A percentile compares a stretch with the other conserved stretches of the same genome.
Conservation (phyloP, 2,329 filamentous ascomycete genomes). For the Purpureocillium lavendulum region DNA sequence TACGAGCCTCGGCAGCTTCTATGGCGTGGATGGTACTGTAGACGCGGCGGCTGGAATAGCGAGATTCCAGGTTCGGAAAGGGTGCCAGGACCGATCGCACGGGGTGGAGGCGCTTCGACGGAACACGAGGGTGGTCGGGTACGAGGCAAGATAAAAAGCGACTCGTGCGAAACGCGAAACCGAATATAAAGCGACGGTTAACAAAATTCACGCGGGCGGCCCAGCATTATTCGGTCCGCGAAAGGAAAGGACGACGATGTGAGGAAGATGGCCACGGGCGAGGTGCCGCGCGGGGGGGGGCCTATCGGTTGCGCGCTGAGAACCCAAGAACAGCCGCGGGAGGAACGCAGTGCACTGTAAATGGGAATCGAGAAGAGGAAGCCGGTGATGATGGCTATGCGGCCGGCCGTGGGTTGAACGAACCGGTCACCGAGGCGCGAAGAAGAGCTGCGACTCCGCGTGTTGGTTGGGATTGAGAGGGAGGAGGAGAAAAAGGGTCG, state of each 20-base stretch:
- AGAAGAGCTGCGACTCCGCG: background rate
- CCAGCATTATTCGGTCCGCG: slow-evolving; percentile 5
- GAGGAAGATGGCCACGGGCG: background rate
- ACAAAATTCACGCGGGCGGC: slow-evolving; percentile 1
- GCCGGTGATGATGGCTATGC: background rate
- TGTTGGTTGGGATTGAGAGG: background rate
- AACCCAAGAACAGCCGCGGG: background rate
- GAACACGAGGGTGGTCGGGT: background rate
- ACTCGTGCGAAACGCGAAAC: background rate
- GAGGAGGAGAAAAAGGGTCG: background rate
- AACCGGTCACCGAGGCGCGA: slow-evolving; percentile 1
- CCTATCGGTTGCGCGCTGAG: background rate
- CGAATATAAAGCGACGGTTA: slow-evolving; percentile 1
- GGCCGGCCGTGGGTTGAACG: background rate
- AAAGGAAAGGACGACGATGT: background rate
- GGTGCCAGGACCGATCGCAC: too few species aligned
- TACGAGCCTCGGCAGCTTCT: too few species aligned
- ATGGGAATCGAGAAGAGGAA: background rate
- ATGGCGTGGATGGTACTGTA: too few species aligned
- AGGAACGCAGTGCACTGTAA: background rate
- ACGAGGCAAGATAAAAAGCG: background rate
- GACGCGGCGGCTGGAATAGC: too few species aligned
- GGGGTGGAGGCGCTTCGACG: background rate
- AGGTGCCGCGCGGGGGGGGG: background rate
- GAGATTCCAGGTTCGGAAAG: too few species aligned